Evolutionary conservation across 306 rosid genomes (phyloP).

Genomic region (Prinsepia uniflora): DNA sequence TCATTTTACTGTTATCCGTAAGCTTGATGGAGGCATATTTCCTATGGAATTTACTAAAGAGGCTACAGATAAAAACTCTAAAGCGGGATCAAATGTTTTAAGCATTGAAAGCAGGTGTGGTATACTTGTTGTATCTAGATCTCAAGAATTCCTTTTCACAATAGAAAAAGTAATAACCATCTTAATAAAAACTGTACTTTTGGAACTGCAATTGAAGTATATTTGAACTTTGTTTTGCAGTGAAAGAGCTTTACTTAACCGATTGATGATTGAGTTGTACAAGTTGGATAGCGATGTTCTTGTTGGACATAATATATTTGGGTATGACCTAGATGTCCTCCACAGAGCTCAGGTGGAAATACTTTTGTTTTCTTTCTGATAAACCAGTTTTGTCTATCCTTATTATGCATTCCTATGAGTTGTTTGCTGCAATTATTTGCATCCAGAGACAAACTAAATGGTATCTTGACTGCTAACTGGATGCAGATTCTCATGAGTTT

Average conservation of each 20-base stretch:
- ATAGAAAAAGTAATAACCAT: neutral
- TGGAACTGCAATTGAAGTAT: conserved; percentile 29
- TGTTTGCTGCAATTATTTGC: neutral
- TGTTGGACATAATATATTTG: conserved; percentile 94
- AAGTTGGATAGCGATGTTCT: conserved; percentile 88
- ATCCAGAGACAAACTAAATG: neutral
- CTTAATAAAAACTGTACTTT: conserved; percentile 11
- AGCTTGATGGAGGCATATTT: conserved; percentile 81
- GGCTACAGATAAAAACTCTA: conserved; percentile 61
- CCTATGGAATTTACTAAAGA: conserved; percentile 77
- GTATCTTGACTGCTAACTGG: conserved; percentile 1
- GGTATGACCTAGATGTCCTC: conserved; percentile 91
- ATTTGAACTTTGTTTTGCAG: conserved; percentile 47
- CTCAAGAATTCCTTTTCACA: conserved; percentile 1
- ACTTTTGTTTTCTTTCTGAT: neutral
- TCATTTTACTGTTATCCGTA: conserved; percentile 89
- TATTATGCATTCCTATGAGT: neutral
- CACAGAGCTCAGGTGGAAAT: conserved; percentile 80
- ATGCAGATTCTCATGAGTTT: neutral
- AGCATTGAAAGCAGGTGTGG: conserved; percentile 75
- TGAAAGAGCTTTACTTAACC: conserved; percentile 84
- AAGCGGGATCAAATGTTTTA: conserved; percentile 70
- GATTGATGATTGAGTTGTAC: conserved; percentile 72
- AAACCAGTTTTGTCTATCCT: neutral
- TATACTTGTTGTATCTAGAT: conserved; percentile 14